Base-by-base conservation (phyloP, 352 stramenopile genomes). In the Phytopythium kandeliae region DNA sequence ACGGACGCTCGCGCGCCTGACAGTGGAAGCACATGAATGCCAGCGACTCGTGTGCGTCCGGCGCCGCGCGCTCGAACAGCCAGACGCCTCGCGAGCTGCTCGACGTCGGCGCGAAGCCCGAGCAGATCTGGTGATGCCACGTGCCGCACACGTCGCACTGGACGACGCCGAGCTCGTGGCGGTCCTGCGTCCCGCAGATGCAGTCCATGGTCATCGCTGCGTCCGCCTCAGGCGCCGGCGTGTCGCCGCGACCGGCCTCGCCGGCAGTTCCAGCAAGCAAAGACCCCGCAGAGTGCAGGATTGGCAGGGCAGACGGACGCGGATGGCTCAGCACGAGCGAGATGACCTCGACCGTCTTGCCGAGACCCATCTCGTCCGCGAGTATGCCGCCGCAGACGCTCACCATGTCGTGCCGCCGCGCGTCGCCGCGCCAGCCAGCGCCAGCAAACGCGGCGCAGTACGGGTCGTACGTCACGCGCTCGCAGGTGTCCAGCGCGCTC, bases 341-440 rank as follows among this genome's bases (percentile, higher is more conserved):
- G 25, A 85, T 78, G 45, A 95, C 81, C 52, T 92, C 83, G 1
- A 96, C 83, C 0, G 86, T 96, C 66, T 96, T 86, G 26, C 93
- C 70, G 43, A 92, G 58, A 12, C 93, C 93, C 92, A 98, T 98
- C 56, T 92, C 84, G 53, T 98, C 93, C 2, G 88, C 89, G 44
- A 98, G 65, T 52, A 98, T 96, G 0, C 93, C 92, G 49, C 90
- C 92, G 21, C 61, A 67, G 5, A 88, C 48, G 8, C 10, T 61
- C 37, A 24, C 62, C 47, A 60, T 45, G 31, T 58, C 28, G 21
- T 35, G 24, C 16, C 30, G 12, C 19, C 25, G 34, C 1, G 47
- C 6, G 9, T 26, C 43, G 5, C 24, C 28, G 10, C 43, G 25
- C 47, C 47, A 35, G 37, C 37, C 11, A n/a, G 24, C 35, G 37